Base-by-base conservation (phyloP, 2,329 filamentous ascomycete genomes). In the Scolecobasidium constrictum region DNA sequence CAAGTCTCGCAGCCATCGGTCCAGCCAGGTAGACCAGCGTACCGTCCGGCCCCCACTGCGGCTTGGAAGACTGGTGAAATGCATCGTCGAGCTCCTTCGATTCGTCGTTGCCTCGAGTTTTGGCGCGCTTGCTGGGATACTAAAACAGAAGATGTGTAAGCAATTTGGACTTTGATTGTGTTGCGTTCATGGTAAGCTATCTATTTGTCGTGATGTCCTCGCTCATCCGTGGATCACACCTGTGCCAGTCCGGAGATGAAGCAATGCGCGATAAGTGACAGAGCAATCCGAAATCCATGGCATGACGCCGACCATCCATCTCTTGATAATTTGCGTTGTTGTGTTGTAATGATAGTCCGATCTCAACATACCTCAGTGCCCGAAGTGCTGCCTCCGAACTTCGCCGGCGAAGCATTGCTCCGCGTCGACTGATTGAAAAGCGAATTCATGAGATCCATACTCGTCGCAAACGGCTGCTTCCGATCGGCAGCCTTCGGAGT, bases 391-490 rank as follows among this genome's bases (percentile, higher is more conserved):
- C 15, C 35, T 5, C 22, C 35, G 42, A 56, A 55, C 47, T 53
- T 47, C 55, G 54, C 61, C 55, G 62, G 59, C 53, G 56, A 50
- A 53, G 49, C 44, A 48, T 53, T 60, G 34, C 23, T 22, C 18
- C 28, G 38, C 35, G 39, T 44, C 23, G 43, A 41, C 38, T 43
- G 45, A 38, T 34, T 41, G 63, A 93, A 95, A 44, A 95, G 69
- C 38, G 86, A 94, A 59, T 94, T 90, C 86, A 94, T 95, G 59
- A 95, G 69, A 67, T 95, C 92, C 64, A 96, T 94, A 56, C 84
- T 88, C 16, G 83, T 94, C 16, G 79, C 75, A 61, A 94, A 90
- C 1, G 82, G 81, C 49, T 20, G 44, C 7, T 36, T 36, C 12
- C 16, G 23, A 42, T 73, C 69, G 13, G 48, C 53, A 11, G 48